Conservation (phyloP, 2,329 filamentous ascomycete genomes). For the Cladosporium halotolerans region DNA sequence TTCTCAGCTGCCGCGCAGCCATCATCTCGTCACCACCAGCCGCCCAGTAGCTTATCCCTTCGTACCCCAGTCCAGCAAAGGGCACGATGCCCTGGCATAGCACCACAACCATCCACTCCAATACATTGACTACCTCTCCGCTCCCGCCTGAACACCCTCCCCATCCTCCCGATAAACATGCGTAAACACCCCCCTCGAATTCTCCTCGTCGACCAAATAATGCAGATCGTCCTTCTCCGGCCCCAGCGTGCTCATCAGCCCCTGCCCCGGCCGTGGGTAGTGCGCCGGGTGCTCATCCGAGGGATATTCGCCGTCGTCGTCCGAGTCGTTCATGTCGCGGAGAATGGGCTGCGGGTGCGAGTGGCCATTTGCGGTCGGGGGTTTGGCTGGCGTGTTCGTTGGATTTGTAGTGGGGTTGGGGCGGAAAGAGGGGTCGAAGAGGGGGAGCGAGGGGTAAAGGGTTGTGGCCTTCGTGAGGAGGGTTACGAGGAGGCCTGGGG, state of each 20-base stretch:
- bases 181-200: constrained; percentile 49
- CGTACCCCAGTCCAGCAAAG: too few relatives aligned
- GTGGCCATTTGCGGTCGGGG: constrained; percentile 20
- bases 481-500: constrained; percentile 56
- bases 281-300: constrained; percentile 48
- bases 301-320: constrained; percentile 50
- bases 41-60: too few relatives aligned
- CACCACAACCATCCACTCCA: too few relatives aligned
- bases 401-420: not conserved
- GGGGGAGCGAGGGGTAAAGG: constrained; percentile 57
- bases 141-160: not conserved
- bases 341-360: constrained; percentile 17
- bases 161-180: constrained; percentile 33
- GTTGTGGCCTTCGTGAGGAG: constrained; percentile 58
- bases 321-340: constrained; percentile 33
- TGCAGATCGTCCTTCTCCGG: constrained; percentile 54
- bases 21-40: too few relatives aligned
- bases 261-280: constrained; percentile 58
- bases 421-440: constrained; percentile 47
- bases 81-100: too few relatives aligned
- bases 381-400: constrained; percentile 24
- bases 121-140: too few relatives aligned
- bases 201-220: constrained; percentile 56
- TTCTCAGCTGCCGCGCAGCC: too few relatives aligned
- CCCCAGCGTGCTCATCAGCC: constrained; percentile 48